These are phyloP conservation scores for Leishmania mexicana DNA, from an alignment of 208 protist genomes.

Conservation along the genomic window DNA sequence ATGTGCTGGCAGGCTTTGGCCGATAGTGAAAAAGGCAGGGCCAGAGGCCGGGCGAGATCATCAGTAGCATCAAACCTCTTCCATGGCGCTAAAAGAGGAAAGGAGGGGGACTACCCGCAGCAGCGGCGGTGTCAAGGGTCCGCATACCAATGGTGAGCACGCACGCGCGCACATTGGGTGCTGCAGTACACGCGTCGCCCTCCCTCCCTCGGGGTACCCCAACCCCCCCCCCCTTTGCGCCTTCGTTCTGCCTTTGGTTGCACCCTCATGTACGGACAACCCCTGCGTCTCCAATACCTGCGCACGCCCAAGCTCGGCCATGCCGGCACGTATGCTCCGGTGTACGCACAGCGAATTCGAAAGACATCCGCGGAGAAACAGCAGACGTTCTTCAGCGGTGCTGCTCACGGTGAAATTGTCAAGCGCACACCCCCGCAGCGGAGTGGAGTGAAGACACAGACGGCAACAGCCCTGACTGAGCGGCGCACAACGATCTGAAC, in stretches of 20 bases:
- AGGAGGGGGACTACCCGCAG: background rate
- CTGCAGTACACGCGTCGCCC: background rate
- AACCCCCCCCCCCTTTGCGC: background rate
- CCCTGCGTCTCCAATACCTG: background rate
- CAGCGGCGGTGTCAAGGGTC: background rate
- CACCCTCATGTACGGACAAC: background rate
- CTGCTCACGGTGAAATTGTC: background rate
- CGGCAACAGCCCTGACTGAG: background rate
- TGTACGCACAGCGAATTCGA: background rate
- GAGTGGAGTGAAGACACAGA: background rate
- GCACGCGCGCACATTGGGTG: background rate
- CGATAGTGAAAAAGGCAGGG: background rate
- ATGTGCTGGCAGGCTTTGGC: constrained; percentile 13
- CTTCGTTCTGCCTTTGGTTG: background rate
- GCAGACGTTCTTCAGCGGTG: background rate
- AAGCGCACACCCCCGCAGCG: background rate
- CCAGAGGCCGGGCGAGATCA: background rate
- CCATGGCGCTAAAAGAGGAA: background rate
- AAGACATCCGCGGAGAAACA: background rate
- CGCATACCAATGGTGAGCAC: background rate
- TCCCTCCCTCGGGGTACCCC: background rate
- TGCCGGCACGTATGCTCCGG: background rate
- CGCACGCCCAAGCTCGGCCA: background rate
- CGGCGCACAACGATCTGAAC: background rate
- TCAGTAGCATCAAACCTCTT: background rate